Percentiles rank a stretch among this genome's conserved stretches.
Evolutionary conservation across 805 yeast genomes (phyloP).

Genomic region (Barnettozyma populi): DNA sequence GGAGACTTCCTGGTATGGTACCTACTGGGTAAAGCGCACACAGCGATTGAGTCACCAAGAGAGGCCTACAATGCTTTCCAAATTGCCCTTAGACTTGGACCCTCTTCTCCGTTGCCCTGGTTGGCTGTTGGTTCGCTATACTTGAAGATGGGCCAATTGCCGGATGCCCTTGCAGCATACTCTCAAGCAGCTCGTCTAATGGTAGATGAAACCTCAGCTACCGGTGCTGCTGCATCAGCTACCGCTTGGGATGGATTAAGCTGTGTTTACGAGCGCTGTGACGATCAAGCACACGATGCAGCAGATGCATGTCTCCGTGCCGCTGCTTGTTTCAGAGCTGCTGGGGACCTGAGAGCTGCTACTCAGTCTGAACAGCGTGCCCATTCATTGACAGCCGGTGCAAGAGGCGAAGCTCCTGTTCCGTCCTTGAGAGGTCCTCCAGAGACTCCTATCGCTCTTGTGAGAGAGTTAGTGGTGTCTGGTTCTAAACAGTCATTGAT

Average conservation of each 20-base stretch:
- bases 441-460: slow-evolving; percentile 35
- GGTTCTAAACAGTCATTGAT: slow-evolving; percentile 8
- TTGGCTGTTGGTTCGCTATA: slow-evolving; percentile 59
- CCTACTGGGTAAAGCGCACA: slow-evolving; percentile 48
- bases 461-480: slow-evolving; percentile 29
- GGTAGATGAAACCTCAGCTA: slow-evolving; percentile 39
- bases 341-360: slow-evolving; percentile 40
- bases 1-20: slow-evolving; percentile 53
- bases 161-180: slow-evolving; percentile 63
- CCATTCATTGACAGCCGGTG: slow-evolving; percentile 35
- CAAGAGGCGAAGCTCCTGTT: slow-evolving; percentile 38
- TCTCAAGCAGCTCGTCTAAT: slow-evolving; percentile 56
- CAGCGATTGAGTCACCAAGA: slow-evolving; percentile 40
- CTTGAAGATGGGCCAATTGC: slow-evolving; percentile 50
- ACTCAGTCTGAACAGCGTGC: slow-evolving; percentile 40
- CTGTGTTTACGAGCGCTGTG: slow-evolving; percentile 59
- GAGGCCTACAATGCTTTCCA: slow-evolving; percentile 53
- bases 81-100: slow-evolving; percentile 46
- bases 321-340: slow-evolving; percentile 41
- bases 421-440: slow-evolving; percentile 43
- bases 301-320: slow-evolving; percentile 54
- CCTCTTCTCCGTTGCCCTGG: slow-evolving; percentile 58
- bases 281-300: slow-evolving; percentile 54
- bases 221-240: slow-evolving; percentile 36
- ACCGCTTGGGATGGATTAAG: slow-evolving; percentile 63